Evolutionary conservation across 305 asterid species (phyloP).

Genomic region (Lippia alba): DNA sequence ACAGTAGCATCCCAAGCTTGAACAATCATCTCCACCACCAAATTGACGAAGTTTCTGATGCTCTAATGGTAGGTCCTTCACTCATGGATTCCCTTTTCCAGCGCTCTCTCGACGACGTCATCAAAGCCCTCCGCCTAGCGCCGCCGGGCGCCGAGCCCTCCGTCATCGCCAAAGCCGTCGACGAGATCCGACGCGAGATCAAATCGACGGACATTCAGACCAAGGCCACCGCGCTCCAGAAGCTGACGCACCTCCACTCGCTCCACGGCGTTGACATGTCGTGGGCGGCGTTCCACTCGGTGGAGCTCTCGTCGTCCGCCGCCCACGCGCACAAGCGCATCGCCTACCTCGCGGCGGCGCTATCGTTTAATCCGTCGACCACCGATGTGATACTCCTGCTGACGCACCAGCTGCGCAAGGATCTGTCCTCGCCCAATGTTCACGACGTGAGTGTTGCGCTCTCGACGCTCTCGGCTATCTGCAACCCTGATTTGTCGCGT

Average conservation of each 20-base stretch:
- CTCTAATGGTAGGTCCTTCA: slow-evolving; percentile 64
- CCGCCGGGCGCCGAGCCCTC: slow-evolving; percentile 55
- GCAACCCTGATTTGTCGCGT: slow-evolving; percentile 78
- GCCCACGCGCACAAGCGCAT: slow-evolving; percentile 66
- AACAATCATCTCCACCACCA: not conserved
- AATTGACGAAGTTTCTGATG: not conserved
- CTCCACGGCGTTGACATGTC: slow-evolving; percentile 78
- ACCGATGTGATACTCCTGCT: slow-evolving; percentile 88
- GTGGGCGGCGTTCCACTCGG: slow-evolving; percentile 86
- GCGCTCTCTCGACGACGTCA: slow-evolving; percentile 80
- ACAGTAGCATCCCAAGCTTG: not conserved
- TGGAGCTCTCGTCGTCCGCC: slow-evolving; percentile 83
- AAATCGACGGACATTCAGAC: slow-evolving; percentile 77
- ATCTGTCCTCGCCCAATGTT: slow-evolving; percentile 63
- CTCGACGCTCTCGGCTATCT: slow-evolving; percentile 64
- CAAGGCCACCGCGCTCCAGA: slow-evolving; percentile 78
- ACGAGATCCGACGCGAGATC: slow-evolving; percentile 95
- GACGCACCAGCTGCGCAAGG: slow-evolving; percentile 95
- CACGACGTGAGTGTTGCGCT: slow-evolving; percentile 88
- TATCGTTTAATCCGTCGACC: slow-evolving; percentile 77
- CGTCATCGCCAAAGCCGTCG: slow-evolving; percentile 66
- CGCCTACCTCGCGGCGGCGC: slow-evolving; percentile 80
- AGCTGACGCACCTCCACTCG: slow-evolving; percentile 86
- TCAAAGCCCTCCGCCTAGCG: slow-evolving; percentile 72
- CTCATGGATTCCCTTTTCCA: slow-evolving; percentile 92